phyloP scores from a whole-genome alignment of 2,329 filamentous ascomycete species.

The Trichoderma sp. region DNA sequence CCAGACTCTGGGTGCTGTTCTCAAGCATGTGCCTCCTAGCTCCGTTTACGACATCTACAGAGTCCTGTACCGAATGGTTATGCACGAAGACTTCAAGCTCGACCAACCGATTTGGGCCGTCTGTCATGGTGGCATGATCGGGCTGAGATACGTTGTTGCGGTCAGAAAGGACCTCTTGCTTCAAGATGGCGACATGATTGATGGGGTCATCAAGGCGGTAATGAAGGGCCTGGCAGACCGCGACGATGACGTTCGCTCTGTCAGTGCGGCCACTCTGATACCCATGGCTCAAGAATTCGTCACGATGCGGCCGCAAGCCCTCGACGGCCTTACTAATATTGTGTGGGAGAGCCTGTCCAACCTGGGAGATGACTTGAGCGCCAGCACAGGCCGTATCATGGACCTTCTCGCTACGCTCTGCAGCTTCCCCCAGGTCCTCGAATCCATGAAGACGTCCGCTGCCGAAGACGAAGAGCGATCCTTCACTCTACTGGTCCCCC shows the following conservation, averaged over 20 bases:
- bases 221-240: conserved; percentile 91
- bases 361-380: conserved; percentile 94
- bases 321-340: conserved; percentile 85
- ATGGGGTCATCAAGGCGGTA: conserved; percentile 87
- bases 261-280: conserved; percentile 95
- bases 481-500: conserved; percentile 87
- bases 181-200: conserved; percentile 80
- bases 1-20: conserved; percentile 84
- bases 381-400: conserved; percentile 98
- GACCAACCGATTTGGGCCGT: conserved; percentile 85
- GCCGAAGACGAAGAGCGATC: conserved; percentile 81
- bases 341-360: conserved; percentile 98
- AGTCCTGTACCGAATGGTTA: conserved; percentile 85
- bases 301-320: conserved; percentile 72
- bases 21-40: conserved; percentile 77
- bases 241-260: conserved; percentile 94
- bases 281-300: conserved; percentile 97
- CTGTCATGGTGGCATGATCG: conserved; percentile 97
- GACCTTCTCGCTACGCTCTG: conserved; percentile 94
- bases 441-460: conserved; percentile 91
- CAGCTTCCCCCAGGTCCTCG: conserved; percentile 87
- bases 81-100: conserved; percentile 79
- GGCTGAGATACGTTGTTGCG: conserved; percentile 90
- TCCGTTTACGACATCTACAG: conserved; percentile 85
- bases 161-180: conserved; percentile 91